Base-by-base conservation (phyloP, 2,329 filamentous ascomycete genomes). In the Fusarium brevicatenulatum region DNA sequence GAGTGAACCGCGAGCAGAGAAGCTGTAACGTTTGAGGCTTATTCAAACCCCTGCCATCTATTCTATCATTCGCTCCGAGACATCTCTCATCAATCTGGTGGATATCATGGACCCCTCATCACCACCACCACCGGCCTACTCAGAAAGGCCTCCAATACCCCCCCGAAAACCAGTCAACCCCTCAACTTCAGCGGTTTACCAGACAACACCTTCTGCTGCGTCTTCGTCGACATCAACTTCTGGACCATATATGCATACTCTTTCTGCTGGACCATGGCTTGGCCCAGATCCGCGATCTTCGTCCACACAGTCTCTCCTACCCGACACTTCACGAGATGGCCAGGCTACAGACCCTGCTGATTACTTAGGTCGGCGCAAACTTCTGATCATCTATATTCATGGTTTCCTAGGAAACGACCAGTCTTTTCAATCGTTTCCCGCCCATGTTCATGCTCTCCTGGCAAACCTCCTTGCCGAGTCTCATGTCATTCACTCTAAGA, bases 401-500 rank as follows among this genome's bases (percentile, higher is more conserved):
- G 95, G 95, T 68, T 97, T 97, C 83, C 92, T 96, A 87, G 95
- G 95, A 57, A 92, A 93, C 67, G 93, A 96, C 80, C 92, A 92
- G 37, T 97, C 93, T 65, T 98, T 98, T 79, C 89, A 91, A 70
- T 93, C 92, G 49, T 97, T 98, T 76, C 95, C 95, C 1, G 93
- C 93, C 12, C 94, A 97, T 83, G 89, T 97, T 8, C 95, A 98
- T 80, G 89, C 91, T 74, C 86, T 93, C 40, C 85, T 97, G 43
- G 90, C 90, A 18, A 85, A 89, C 13, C 86, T 91, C 2, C 83
- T 97, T 18, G 84, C 85, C 28, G 91, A 93, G 32, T 92, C 91
- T 10, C 94, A 97, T 83, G 88, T 92, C 40, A 91, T 97, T 2
- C 94, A 97, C 81, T 93, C 94, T 68, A 97, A 97, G 80, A 91